Conservation (phyloP, 192 early-diverging fungal genomes). For the Backusella mclennaniae region DNA sequence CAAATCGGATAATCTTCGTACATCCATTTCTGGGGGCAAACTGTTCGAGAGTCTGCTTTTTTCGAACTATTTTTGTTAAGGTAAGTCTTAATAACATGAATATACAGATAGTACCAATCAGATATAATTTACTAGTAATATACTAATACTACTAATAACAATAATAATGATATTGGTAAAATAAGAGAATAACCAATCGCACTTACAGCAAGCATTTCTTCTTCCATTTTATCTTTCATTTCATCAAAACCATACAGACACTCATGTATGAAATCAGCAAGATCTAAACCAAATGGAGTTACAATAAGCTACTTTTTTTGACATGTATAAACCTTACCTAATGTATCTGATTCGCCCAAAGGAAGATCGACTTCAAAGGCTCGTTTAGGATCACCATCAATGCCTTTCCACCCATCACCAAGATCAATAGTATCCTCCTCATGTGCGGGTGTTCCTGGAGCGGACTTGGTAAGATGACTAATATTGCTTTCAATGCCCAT, state of each 20-base stretch:
- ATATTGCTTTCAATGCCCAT: constrained; percentile 23
- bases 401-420: constrained; percentile 36
- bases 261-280: constrained; percentile 33
- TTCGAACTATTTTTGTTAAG: constrained; percentile 24
- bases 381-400: constrained; percentile 13
- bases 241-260: constrained; percentile 40
- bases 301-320: not conserved
- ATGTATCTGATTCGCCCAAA: constrained; percentile 3
- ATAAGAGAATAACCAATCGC: not conserved
- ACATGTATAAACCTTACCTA: constrained; percentile 2
- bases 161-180: not conserved
- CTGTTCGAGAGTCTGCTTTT: constrained; percentile 16
- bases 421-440: constrained; percentile 25
- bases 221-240: constrained; percentile 30
- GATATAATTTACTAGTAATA: not conserved
- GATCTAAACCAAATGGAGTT: constrained; percentile 15
- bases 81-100: not conserved
- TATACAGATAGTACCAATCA: not conserved
- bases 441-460: not conserved
- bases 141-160: not conserved
- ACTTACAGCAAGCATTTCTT: constrained; percentile 22
- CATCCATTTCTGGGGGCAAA: not conserved
- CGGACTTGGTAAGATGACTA: not conserved
- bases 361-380: not conserved
- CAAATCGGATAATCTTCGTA: constrained; percentile 30